phyloP scores from a whole-genome alignment of 441 rosid species.

The Brassica balearica region DNA sequence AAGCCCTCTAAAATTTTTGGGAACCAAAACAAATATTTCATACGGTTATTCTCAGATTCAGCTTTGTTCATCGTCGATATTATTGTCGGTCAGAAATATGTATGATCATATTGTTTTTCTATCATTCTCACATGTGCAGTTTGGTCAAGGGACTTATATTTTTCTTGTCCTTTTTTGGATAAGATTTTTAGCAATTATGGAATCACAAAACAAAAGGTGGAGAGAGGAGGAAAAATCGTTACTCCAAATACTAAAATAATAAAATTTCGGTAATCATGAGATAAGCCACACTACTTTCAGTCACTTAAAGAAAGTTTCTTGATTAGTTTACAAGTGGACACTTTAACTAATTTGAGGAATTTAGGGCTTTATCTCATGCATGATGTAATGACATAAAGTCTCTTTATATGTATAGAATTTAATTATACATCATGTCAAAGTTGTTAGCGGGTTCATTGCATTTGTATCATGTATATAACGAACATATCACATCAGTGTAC shows the following conservation, averaged over 20 bases:
- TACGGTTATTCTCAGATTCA: too few relatives aligned
- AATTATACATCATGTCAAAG: constrained; percentile 35
- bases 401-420: constrained; percentile 7
- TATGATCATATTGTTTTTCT: background rate
- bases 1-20: too few relatives aligned
- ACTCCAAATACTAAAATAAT: constrained; percentile 8
- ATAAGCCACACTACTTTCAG: constrained; percentile 31
- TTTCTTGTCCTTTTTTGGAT: background rate
- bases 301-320: constrained; percentile 23
- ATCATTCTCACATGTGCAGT: background rate
- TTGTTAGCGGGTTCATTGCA: constrained; percentile 45
- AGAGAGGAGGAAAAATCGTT: background rate
- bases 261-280: constrained; percentile 34
- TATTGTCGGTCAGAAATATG: background rate
- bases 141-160: background rate
- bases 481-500: constrained; percentile 41
- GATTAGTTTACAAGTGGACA: constrained; percentile 34
- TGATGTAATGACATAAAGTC: constrained; percentile 44
- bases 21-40: too few relatives aligned
- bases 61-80: background rate
- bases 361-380: constrained; percentile 46
- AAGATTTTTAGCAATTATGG: background rate
- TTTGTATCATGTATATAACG: constrained; percentile 36
- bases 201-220: constrained; percentile 9
- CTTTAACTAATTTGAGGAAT: constrained; percentile 48